Evolutionary conservation across 2,329 filamentous ascomycete genomes (phyloP), one percentile per base, ranked within the genome.

Genomic region (Venturia nashicola): DNA sequence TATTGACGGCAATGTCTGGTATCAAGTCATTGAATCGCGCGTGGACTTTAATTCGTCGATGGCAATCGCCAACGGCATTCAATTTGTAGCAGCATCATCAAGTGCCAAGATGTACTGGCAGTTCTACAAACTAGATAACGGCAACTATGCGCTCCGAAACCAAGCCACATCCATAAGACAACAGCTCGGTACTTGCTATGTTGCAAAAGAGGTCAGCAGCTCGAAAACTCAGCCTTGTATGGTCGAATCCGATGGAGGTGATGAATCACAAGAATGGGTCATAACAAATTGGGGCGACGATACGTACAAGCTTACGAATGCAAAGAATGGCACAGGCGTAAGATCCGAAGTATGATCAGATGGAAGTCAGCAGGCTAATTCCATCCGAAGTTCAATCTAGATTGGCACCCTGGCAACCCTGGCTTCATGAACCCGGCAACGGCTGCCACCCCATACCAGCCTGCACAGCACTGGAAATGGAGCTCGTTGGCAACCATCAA

Each of bases 1-100:
- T n/a, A 40, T 63, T 32, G 61, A 63, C 20, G 61, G 61, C 32
- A 63, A 63, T 63, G 51, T 51, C 32, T 63, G 61, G 61, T 63
- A 57, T 23, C 36, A 40, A 40, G 51, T 63, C 46, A 63, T 48
- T 3, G 61, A 63, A 32, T 40, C 46, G 9, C 61, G 61, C 39
- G 61, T 63, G 11, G 51, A 63, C 48, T 63, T 36, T 20, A 63
- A 46, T n/a, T 63, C 61, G n/a, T 62, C 61, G 11, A 48, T 62
- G 46, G 14, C 23, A n/a, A 8, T 55, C 5, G 1, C 32, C 8
- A 51, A 36, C 16, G 61, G 46, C n/a, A 27, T 62, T 27, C n/a
- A 32, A 46, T 62, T 62, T 23, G 18, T 39, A 34, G 60, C 23
- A 39, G 42, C 44, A 32, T 43, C 39, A 27, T 18, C 42, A n/a